Conservation (phyloP, 441 rosid species). For the Corymbia citriodora region DNA sequence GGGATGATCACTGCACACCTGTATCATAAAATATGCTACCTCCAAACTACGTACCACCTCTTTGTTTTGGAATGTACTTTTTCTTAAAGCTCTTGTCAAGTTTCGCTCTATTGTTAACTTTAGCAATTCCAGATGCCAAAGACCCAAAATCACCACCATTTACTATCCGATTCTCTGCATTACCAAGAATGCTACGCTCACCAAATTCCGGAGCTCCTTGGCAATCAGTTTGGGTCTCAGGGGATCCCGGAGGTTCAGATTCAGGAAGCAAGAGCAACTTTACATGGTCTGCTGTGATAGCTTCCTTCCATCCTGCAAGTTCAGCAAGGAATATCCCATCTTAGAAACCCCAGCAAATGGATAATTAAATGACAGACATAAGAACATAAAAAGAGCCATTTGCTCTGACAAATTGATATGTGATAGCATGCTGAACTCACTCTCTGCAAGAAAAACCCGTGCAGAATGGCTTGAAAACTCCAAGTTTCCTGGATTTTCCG, state of each 20-base stretch:
- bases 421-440: constrained; percentile 31
- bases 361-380: background rate
- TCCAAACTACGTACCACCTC: constrained; percentile 25
- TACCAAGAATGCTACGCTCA: constrained; percentile 3
- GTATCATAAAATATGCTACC: constrained; percentile 15
- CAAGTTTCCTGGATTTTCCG: constrained; percentile 14
- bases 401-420: background rate
- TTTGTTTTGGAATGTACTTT: constrained; percentile 75
- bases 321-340: background rate
- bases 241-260: constrained; percentile 18
- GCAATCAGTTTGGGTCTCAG: constrained; percentile 14
- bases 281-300: constrained; percentile 62
- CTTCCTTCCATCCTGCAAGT: constrained; percentile 90
- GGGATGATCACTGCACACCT: constrained; percentile 33
- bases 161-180: constrained; percentile 13
- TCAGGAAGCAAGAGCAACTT: constrained; percentile 45
- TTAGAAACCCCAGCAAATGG: background rate
- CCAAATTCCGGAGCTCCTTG: constrained; percentile 11
- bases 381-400: background rate
- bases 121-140: constrained; percentile 20
- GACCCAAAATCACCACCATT: constrained; percentile 5
- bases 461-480: constrained; percentile 55
- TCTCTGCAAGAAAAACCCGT: constrained; percentile 66
- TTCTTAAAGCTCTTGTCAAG: constrained; percentile 61
- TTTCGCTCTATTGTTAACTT: constrained; percentile 37